phyloP scores from a whole-genome alignment of 139 green algal genomes.

The Chlamydomonas sp. region DNA sequence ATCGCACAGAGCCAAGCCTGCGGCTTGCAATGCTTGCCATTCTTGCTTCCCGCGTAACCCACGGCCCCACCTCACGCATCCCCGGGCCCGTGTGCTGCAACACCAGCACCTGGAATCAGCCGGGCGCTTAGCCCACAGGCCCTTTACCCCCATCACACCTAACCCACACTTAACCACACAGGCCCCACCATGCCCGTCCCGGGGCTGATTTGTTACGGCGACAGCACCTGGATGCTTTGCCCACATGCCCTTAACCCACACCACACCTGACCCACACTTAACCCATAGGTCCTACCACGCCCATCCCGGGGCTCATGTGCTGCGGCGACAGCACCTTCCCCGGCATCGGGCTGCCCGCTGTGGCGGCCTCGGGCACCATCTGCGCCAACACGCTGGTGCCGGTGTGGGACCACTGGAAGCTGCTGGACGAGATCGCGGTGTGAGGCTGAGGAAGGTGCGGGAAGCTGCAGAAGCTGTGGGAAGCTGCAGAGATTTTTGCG shows the following conservation, averaged over 20 bases:
- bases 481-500: too few relatives aligned
- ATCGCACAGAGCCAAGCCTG: too few relatives aligned
- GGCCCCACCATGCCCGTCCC: conserved; percentile 63
- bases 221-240: conserved; percentile 62
- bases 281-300: conserved; percentile 56
- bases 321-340: conserved; percentile 85
- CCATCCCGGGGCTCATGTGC: conserved; percentile 69
- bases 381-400: conserved; percentile 81
- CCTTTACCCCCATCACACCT: not conserved
- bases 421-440: conserved; percentile 73
- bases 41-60: too few relatives aligned
- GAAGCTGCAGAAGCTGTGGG: too few relatives aligned
- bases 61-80: too few relatives aligned
- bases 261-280: too few relatives aligned
- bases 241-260: not conserved
- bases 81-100: too few relatives aligned
- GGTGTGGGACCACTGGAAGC: conserved; percentile 68
- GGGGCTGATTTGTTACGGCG: conserved; percentile 75
- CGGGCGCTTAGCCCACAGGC: too few relatives aligned
- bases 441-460: conserved; percentile 20
- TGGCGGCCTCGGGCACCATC: conserved; percentile 77
- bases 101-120: too few relatives aligned
- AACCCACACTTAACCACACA: not conserved
- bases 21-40: too few relatives aligned
- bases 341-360: conserved; percentile 82